A percentile compares a stretch with the other conserved stretches of the same genome.
phyloP scores from a whole-genome alignment of 1,284 basidiomycete species.

The Tylopilus orsonianus region DNA sequence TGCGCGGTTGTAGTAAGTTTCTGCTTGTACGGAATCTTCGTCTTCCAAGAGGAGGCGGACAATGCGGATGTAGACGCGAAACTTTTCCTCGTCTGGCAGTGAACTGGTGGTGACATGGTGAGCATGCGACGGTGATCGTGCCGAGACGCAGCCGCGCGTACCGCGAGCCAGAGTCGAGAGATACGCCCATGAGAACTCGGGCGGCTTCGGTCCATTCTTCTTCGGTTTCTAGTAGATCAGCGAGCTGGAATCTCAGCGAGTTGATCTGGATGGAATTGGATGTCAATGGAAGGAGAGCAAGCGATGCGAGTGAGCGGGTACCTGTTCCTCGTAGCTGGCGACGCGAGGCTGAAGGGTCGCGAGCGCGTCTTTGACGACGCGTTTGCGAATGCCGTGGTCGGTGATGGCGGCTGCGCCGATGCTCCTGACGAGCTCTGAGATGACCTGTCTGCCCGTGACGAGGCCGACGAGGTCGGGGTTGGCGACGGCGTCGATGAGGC shows the following conservation, averaged over 20 bases:
- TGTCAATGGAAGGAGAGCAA: slow-evolving; percentile 6
- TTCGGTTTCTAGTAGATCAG: slow-evolving; percentile 83
- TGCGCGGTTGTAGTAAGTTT: slow-evolving; percentile 96
- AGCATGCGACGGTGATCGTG: slow-evolving; percentile 4
- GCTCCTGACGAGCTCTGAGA: slow-evolving; percentile 75
- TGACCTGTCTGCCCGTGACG: slow-evolving; percentile 82
- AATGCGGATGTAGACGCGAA: slow-evolving; percentile 90
- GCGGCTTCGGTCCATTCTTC: slow-evolving; percentile 95
- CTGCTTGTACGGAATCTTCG: slow-evolving; percentile 90
- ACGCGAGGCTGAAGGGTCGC: slow-evolving; percentile 71
- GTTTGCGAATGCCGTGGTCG: slow-evolving; percentile 59
- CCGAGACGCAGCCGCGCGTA: slow-evolving; percentile 34
- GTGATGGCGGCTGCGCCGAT: slow-evolving; percentile 57
- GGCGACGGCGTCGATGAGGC: slow-evolving; percentile 72
- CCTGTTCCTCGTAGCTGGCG: slow-evolving; percentile 94
- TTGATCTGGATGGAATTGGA: slow-evolving; percentile 63
- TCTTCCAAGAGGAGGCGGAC: slow-evolving; percentile 95
- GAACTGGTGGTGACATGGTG: slow-evolving; percentile 41
- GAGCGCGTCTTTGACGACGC: slow-evolving; percentile 72
- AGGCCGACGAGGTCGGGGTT: slow-evolving; percentile 78
- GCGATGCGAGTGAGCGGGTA: slow-evolving; percentile 38
- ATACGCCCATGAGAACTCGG: slow-evolving; percentile 85
- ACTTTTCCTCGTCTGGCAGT: slow-evolving; percentile 82
- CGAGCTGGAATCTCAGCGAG: slow-evolving; percentile 80
- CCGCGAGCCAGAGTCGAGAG: slow-evolving; percentile 90